phyloP scores from a whole-genome alignment of 768 basidiomycete genomes.

The Auricularia heimuer region DNA sequence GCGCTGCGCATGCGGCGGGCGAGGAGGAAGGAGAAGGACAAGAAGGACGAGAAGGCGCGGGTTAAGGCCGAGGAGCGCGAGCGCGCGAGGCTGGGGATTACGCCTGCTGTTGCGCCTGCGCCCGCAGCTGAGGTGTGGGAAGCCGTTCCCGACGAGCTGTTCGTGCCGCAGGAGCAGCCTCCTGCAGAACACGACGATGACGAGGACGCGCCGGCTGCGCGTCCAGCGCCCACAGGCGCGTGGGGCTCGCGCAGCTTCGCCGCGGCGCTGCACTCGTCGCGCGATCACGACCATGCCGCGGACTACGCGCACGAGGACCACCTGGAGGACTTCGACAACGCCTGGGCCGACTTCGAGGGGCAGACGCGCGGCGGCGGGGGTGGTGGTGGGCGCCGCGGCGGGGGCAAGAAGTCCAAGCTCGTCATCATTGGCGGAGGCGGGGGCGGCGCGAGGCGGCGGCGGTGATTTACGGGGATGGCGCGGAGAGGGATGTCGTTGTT shows the following conservation, averaged over 20 bases:
- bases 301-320: neutral
- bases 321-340: neutral
- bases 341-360: neutral
- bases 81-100: conserved; percentile 15
- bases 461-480: neutral
- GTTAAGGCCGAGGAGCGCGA: conserved; percentile 69
- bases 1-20: conserved; percentile 65
- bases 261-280: neutral
- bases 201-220: conserved; percentile 14
- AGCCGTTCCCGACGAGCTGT: conserved; percentile 18
- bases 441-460: neutral
- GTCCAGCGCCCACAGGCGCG: neutral
- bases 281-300: neutral
- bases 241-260: conserved; percentile 6
- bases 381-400: neutral
- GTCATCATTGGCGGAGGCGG: neutral
- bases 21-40: conserved; percentile 69
- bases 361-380: neutral
- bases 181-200: neutral
- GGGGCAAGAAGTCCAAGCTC: neutral
- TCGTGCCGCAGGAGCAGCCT: neutral
- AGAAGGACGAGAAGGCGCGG: conserved; percentile 81
- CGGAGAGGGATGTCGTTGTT: too few relatives aligned
- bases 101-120: conserved; percentile 16
- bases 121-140: conserved; percentile 28